Base-by-base conservation (phyloP, 2,329 filamentous ascomycete species). In the Parasarocladium wereldwijsianum region DNA sequence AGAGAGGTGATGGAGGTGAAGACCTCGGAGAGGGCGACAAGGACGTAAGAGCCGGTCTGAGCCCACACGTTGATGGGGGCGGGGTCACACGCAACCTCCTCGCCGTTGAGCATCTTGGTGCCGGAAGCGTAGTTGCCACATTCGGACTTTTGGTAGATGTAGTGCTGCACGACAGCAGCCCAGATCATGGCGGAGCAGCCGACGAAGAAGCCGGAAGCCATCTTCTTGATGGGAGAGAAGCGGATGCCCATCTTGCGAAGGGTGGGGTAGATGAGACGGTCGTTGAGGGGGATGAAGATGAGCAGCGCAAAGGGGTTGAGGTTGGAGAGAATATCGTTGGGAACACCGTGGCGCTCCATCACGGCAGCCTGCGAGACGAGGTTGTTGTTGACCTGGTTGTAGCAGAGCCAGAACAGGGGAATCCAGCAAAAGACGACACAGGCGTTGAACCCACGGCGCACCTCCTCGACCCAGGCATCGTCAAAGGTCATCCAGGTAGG, bases 401-500 rank as follows among this genome's bases (percentile, higher is more conserved):
- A 60, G 31, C 60, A 60, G 15, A 64, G 56, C 64, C 64, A 72
- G 44, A 63, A 71, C 18, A 73, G 64, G 3, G 77, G 76, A 33
- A 71, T 75, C 60, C 72, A 82, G 38, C 66, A 46, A 49, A 80
- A 86, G 6, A 83, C 77, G 24, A 67, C 60, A 47, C 76, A 80
- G 11, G 76, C 76, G 32, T 63, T 58, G 38, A 80, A 62, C 7
- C 77, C 78, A 52, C 79, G 72, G 24, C 62, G 61, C 17, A 84
- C 65, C 46, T 84, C 76, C 44, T 82, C 78, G 21, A 86, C 78
- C 77, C 77, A 86, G 13, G 67, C 68, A 40, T 86, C 80, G 38
- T 85, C 77, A 41, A 83, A 84, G 3, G 67, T 77, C 75, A 85
- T 85, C 76, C 76, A 84, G 1, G 41, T 39, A 0, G 73, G 78